Percentiles rank a stretch among this genome's conserved stretches.
Evolutionary conservation across 768 basidiomycete species (phyloP).

Genomic region (Panaeolus cyanescens): DNA sequence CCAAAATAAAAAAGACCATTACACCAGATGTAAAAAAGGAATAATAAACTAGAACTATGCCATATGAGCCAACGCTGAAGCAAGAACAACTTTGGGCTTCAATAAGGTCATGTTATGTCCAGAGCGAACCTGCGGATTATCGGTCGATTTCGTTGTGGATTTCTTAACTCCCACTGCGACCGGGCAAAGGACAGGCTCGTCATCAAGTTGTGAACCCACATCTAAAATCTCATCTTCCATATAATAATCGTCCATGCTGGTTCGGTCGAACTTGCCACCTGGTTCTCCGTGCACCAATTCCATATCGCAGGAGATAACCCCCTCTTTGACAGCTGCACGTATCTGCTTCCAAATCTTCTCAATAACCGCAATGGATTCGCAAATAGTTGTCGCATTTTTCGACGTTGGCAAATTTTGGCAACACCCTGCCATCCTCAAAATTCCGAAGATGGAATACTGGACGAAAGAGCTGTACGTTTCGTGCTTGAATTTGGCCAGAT

Average conservation of each 20-base stretch:
- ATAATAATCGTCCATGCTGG: constrained; percentile 24
- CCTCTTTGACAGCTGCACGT: constrained; percentile 20
- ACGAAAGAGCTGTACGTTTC: constrained; percentile 6
- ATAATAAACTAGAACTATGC: background rate
- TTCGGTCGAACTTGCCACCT: constrained; percentile 12
- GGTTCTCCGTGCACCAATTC: constrained; percentile 15
- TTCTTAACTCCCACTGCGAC: constrained; percentile 11
- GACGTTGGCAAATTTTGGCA: constrained; percentile 7
- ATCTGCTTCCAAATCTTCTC: constrained; percentile 18
- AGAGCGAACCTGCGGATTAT: background rate
- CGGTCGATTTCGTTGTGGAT: constrained; percentile 5
- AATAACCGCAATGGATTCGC: constrained; percentile 15
- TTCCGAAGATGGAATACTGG: constrained; percentile 10
- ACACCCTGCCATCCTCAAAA: constrained; percentile 22
- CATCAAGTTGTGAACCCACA: background rate
- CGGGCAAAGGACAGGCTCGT: constrained; percentile 9
- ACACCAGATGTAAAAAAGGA: too few species aligned
- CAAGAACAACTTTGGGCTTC: constrained; percentile 13
- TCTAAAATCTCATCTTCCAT: constrained; percentile 13
- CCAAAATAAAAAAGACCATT: too few species aligned
- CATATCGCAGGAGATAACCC: constrained; percentile 25
- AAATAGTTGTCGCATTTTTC: constrained; percentile 11
- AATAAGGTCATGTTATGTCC: constrained; percentile 7
- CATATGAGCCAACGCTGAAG: background rate
- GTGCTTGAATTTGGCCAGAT: constrained; percentile 11